phyloP scores from a whole-genome alignment of 306 rosid genomes.

The Fagus crenata region DNA sequence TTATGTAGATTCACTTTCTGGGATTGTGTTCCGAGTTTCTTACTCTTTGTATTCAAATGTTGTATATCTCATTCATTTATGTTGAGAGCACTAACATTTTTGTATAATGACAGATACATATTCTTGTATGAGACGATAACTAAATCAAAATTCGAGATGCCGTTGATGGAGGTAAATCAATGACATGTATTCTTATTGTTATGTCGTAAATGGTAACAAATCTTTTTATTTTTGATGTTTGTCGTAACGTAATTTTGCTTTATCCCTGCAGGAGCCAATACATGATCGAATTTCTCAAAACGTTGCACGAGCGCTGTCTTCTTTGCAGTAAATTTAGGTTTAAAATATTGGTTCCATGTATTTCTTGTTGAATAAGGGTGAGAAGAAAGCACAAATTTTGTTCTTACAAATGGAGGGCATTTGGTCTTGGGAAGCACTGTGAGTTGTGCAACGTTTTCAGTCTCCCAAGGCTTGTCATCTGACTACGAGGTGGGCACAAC shows the following conservation, averaged over 20 bases:
- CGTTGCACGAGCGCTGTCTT: constrained; percentile 62
- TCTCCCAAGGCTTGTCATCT: background rate
- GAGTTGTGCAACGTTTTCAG: background rate
- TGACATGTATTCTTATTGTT: background rate
- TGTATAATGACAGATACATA: constrained; percentile 64
- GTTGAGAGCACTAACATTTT: constrained; percentile 3
- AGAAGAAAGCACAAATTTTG: background rate
- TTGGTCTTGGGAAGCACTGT: background rate
- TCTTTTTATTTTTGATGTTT: background rate
- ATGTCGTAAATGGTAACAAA: background rate
- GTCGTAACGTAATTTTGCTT: constrained; percentile 2
- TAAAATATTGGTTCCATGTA: background rate
- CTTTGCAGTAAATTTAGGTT: constrained; percentile 40
- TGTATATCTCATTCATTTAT: background rate
- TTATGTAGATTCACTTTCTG: constrained; percentile 5
- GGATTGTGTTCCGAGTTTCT: constrained; percentile 5
- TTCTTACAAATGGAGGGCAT: background rate
- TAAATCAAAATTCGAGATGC: constrained; percentile 66
- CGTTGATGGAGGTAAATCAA: constrained; percentile 50
- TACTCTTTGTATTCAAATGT: background rate
- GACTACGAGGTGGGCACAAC: background rate
- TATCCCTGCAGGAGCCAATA: constrained; percentile 60
- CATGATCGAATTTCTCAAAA: constrained; percentile 83
- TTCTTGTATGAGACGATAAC: constrained; percentile 91
- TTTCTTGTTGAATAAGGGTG: background rate